Evolutionary conservation across 345 rosid species (phyloP), one percentile per base, ranked within the genome.

Genomic region (Combretum micranthum): DNA sequence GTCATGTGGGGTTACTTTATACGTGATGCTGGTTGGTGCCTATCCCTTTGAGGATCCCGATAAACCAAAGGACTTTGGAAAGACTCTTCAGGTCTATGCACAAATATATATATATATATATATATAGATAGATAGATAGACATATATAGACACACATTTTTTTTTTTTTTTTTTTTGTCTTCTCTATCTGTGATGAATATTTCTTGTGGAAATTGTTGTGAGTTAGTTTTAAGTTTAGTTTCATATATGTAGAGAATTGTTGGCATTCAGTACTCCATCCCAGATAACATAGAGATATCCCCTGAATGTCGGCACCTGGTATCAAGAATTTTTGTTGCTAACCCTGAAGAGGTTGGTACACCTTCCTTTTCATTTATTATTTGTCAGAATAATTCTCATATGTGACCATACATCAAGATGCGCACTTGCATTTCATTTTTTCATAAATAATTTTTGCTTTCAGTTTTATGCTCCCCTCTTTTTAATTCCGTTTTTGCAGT

Each of bases 11-110:
- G 97, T 93, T 53, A 90, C 96, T 26, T 74, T 93, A 66, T 93
- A 85, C 20, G 92, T 93, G 57, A 93, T 89, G 99, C 68, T 93
- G 73, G 92, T 90, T 47, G 99, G 97, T 55, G 90, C 90, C 8
- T 89, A 90, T 69, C 97, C 99, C 4, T 93, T 93, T 20, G 97
- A 93, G 73, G 97, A 89, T 72, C 97, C 97, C 20, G 96, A 85
- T 0, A 89, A 89, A 73, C 99, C 97, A 16, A 87, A 76, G 72
- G 93, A 90, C 62, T 83, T 87, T 55, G 82, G 95, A 48, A 90
- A 72, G 73, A 90, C 95, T 3, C 87, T 93, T 53, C 96, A 86
- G 44, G 98, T 91, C 48, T 20, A 39, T 44, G 49, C 47, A 13
- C 19, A 51, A 47, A n/a, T n/a, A n/a, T n/a, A n/a, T n/a, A n/a